Percentiles rank a stretch among this genome's conserved stretches.
phyloP scores from a whole-genome alignment of 768 basidiomycete species.

The Suillus decipiens region DNA sequence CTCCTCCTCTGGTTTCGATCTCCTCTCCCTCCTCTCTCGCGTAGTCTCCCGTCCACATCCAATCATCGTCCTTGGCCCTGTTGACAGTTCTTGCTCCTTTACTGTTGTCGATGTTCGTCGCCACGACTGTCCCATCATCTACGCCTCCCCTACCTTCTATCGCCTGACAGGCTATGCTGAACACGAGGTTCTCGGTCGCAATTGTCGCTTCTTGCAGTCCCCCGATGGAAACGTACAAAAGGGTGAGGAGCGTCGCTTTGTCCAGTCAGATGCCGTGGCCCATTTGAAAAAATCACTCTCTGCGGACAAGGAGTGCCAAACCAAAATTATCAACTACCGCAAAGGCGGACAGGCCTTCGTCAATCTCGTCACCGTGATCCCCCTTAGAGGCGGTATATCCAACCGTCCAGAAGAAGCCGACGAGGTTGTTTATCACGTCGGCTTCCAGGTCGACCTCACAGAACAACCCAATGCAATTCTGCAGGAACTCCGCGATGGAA shows the following conservation, averaged over 20 bases:
- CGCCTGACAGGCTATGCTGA: slow-evolving; percentile 74
- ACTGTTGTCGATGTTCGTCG: slow-evolving; percentile 83
- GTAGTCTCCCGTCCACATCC: slow-evolving; percentile 77
- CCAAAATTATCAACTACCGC: slow-evolving; percentile 82
- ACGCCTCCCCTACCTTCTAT: slow-evolving; percentile 85
- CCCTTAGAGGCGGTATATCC: slow-evolving; percentile 64
- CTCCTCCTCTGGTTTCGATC: slow-evolving; percentile 89
- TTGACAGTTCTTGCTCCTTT: slow-evolving; percentile 92
- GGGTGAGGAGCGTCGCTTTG: slow-evolving; percentile 58
- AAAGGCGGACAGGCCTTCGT: slow-evolving; percentile 85
- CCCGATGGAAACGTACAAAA: slow-evolving; percentile 59
- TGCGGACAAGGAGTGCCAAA: slow-evolving; percentile 87
- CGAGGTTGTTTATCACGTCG: slow-evolving; percentile 84
- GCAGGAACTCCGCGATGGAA: slow-evolving; percentile 76
- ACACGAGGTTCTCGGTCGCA: slow-evolving; percentile 79
- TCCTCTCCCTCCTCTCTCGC: slow-evolving; percentile 77
- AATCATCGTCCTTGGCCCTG: slow-evolving; percentile 79
- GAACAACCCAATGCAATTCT: slow-evolving; percentile 85
- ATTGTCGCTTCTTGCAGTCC: slow-evolving; percentile 89
- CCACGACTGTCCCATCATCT: slow-evolving; percentile 86
- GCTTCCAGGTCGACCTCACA: slow-evolving; percentile 93
- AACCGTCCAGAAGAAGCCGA: slow-evolving; percentile 53
- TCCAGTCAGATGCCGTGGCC: slow-evolving; percentile 65
- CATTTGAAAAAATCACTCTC: slow-evolving; percentile 65
- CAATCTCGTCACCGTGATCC: slow-evolving; percentile 91